A percentile compares a stretch with the other conserved stretches of the same genome.
These are phyloP conservation scores for Saccharomycopsis schoenii DNA, from an alignment of 805 yeast species.

Conservation along the genomic window DNA sequence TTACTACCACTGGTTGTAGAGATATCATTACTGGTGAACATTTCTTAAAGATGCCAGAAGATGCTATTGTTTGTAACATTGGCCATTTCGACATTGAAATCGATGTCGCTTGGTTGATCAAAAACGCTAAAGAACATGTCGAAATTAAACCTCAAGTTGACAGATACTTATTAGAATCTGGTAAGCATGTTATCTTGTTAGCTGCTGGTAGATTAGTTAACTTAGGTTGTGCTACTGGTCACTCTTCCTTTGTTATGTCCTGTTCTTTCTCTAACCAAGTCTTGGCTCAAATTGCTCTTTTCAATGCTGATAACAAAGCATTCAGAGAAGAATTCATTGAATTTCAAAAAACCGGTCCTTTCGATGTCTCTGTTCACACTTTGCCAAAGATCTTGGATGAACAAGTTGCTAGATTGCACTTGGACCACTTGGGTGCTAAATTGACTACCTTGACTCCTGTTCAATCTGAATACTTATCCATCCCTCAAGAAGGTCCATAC, in stretches of 20 bases:
- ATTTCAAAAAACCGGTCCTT: constrained; percentile 88
- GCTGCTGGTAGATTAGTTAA: constrained; percentile 99
- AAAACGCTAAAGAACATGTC: constrained; percentile 83
- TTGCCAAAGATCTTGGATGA: constrained; percentile 98
- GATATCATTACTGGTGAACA: constrained; percentile 89
- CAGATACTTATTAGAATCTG: constrained; percentile 82
- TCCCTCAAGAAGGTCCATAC: constrained; percentile 92
- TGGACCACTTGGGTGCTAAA: constrained; percentile 86
- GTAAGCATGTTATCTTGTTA: constrained; percentile 88
- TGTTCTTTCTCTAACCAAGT: constrained; percentile 99
- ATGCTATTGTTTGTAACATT: constrained; percentile 98
- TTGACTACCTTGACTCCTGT: constrained; percentile 64
- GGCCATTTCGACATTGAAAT: constrained; percentile 99
- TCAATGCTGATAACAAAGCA: constrained; percentile 71
- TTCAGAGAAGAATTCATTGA: constrained; percentile 80
- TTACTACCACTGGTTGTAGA: constrained; percentile 99
- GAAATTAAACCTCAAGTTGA: constrained; percentile 99
- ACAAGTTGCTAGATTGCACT: constrained; percentile 95
- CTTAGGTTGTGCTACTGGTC: constrained; percentile 99
- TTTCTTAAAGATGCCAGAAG: constrained; percentile 93
- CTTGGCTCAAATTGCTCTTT: constrained; percentile 95
- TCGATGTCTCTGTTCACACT: constrained; percentile 85
- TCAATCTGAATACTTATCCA: constrained; percentile 91
- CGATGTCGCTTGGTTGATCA: constrained; percentile 98
- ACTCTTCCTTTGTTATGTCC: constrained; percentile 97